Conservation (phyloP, 2,329 filamentous ascomycete species). For the Colletotrichum liriopes region DNA sequence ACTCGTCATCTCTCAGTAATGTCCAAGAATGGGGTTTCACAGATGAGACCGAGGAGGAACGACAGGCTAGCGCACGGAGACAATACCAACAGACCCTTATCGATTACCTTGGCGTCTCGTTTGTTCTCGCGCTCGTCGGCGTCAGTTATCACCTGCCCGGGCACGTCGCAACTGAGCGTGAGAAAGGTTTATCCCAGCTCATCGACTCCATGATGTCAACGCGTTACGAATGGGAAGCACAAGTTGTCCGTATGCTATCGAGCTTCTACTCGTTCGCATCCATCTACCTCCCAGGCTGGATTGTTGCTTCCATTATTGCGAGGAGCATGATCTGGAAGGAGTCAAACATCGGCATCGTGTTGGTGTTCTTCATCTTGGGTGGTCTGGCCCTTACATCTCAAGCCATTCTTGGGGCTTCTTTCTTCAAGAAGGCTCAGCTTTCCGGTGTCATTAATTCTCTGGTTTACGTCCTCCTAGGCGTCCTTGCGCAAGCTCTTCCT, state of each 20-base stretch:
- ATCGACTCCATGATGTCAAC: conserved; percentile 83
- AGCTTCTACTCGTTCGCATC: conserved; percentile 79
- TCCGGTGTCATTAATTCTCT: conserved; percentile 87
- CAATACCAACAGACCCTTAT: conserved; percentile 77
- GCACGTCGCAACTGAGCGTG: conserved; percentile 78
- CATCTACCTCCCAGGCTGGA: conserved; percentile 68
- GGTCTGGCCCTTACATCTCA: conserved; percentile 85
- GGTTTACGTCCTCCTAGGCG: conserved; percentile 80
- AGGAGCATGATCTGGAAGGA: conserved; percentile 74
- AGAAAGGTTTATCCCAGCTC: conserved; percentile 79
- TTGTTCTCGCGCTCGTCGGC: conserved; percentile 79
- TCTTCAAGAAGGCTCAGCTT: conserved; percentile 90
- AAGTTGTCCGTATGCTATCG: conserved; percentile 62
- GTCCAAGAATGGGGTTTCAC: conserved; percentile 53
- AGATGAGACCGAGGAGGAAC: conserved; percentile 58
- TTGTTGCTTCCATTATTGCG: conserved; percentile 74
- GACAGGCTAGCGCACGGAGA: conserved; percentile 70
- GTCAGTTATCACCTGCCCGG: conserved; percentile 81
- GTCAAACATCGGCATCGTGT: conserved; percentile 75
- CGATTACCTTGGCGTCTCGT: conserved; percentile 76
- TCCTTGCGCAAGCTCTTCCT: conserved; percentile 84
- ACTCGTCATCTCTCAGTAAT: conserved; percentile 49
- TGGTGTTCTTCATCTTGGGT: conserved; percentile 81
- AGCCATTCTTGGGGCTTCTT: conserved; percentile 84
- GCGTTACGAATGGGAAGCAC: conserved; percentile 65